Conservation (phyloP, 306 rosid species). For the Glycine latifolia region DNA sequence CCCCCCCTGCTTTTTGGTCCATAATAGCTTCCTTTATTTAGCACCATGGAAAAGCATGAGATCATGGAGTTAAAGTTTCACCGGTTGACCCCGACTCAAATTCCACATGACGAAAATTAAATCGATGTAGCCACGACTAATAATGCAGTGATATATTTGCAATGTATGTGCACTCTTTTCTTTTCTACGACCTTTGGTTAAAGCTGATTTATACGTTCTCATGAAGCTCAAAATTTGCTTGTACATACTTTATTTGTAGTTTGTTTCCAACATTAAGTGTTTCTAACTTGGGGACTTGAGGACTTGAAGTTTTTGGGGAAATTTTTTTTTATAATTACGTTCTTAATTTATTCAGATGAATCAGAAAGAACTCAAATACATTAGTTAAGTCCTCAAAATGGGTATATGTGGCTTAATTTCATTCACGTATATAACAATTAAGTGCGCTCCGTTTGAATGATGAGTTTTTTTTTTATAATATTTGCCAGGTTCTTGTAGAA, state of each 20-base stretch:
- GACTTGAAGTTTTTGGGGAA: background rate
- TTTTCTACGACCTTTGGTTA: constrained; percentile 22
- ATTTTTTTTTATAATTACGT: background rate
- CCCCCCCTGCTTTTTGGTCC: background rate
- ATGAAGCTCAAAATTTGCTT: background rate
- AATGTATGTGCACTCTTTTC: background rate
- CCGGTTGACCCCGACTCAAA: constrained; percentile 9
- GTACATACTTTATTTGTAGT: no score
- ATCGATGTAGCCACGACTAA: background rate
- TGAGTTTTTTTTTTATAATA: background rate
- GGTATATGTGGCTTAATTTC: constrained; percentile 8
- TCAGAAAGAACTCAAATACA: background rate
- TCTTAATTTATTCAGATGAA: background rate
- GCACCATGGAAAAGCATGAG: constrained; percentile 25
- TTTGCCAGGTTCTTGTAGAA: constrained; percentile 1
- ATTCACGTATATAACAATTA: constrained; percentile 3
- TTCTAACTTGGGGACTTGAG: background rate
- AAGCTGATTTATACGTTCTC: constrained; percentile 12
- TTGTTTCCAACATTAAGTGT: background rate
- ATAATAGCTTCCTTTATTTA: constrained; percentile 13
- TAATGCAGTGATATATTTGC: no score
- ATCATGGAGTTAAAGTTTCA: constrained; percentile 31
- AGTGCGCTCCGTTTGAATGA: constrained; percentile 23
- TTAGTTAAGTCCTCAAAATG: background rate
- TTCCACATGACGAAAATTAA: constrained; percentile 29